Percentiles rank a stretch among this genome's conserved stretches.
Conservation (phyloP, 441 rosid species). For the Adansonia gregorii region DNA sequence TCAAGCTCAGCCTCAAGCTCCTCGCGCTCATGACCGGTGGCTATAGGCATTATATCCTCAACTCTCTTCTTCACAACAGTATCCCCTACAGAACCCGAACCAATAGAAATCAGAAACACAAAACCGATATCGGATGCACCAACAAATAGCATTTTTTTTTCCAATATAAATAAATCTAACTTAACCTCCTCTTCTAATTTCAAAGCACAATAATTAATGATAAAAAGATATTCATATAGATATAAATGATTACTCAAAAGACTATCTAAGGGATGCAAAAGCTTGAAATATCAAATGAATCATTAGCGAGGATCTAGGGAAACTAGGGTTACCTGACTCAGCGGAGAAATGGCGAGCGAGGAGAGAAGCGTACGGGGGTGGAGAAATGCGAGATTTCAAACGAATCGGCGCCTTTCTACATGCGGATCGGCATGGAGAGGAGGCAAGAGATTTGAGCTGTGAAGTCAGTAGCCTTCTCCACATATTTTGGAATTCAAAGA, state of each 20-base stretch:
- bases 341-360: conserved; percentile 54
- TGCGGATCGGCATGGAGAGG: conserved; percentile 45
- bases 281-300: background rate
- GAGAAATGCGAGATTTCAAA: conserved; percentile 39
- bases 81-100: conserved; percentile 41
- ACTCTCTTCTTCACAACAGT: conserved; percentile 62
- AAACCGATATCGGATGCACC: background rate
- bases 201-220: background rate
- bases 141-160: background rate
- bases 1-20: conserved; percentile 80
- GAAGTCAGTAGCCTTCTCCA: conserved; percentile 81
- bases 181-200: background rate
- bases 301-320: conserved; percentile 28
- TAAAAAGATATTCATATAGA: background rate
- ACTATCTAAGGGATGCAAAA: background rate
- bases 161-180: background rate
- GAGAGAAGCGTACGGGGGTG: conserved; percentile 40
- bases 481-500: conserved; percentile 47
- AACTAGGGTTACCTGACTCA: conserved; percentile 53
- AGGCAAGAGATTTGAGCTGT: conserved; percentile 74
- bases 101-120: conserved; percentile 15
- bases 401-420: conserved; percentile 31
- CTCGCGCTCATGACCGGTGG: conserved; percentile 91
- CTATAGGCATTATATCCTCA: conserved; percentile 89
- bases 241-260: background rate